Conservation (phyloP, 129 eudicot species). For the Tanacetum coccineum region DNA sequence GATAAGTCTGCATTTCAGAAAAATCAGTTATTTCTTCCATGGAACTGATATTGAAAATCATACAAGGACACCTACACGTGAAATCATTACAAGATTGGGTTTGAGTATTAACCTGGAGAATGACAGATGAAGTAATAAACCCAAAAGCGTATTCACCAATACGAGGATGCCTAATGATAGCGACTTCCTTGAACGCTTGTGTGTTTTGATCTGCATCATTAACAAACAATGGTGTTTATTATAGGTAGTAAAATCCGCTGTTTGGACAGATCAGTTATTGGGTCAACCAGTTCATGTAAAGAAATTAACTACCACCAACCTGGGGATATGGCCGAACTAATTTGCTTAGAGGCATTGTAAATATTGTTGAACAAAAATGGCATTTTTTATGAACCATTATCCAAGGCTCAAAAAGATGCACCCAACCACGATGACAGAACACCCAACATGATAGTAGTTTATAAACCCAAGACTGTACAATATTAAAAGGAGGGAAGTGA, state of each 20-base stretch:
- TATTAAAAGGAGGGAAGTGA: conserved; percentile 3
- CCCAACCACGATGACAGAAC: conserved; percentile 94
- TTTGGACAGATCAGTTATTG: no score
- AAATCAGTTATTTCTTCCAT: neutral
- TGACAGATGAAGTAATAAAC: conserved; percentile 78
- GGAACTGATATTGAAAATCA: no score
- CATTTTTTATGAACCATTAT: conserved; percentile 83
- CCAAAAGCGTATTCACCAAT: conserved; percentile 93
- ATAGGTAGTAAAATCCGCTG: no score
- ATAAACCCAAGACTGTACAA: conserved; percentile 60
- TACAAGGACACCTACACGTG: no score
- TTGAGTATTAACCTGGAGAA: conserved; percentile 53
- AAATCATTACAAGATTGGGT: neutral
- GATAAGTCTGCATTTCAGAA: conserved; percentile 44
- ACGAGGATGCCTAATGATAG: conserved; percentile 93
- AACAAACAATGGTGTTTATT: neutral
- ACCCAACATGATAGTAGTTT: conserved; percentile 77
- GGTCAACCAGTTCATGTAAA: no score
- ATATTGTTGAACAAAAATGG: conserved; percentile 84
- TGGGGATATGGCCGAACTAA: conserved; percentile 85
- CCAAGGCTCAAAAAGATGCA: conserved; percentile 71
- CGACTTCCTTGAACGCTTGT: conserved; percentile 84
- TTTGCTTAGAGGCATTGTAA: conserved; percentile 82
- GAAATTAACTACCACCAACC: conserved; percentile 30
- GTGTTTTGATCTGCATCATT: conserved; percentile 68